A percentile compares a stretch with the other conserved stretches of the same genome.
Evolutionary conservation across 768 basidiomycete genomes (phyloP).

Genomic region (Tephrocybe rancida): DNA sequence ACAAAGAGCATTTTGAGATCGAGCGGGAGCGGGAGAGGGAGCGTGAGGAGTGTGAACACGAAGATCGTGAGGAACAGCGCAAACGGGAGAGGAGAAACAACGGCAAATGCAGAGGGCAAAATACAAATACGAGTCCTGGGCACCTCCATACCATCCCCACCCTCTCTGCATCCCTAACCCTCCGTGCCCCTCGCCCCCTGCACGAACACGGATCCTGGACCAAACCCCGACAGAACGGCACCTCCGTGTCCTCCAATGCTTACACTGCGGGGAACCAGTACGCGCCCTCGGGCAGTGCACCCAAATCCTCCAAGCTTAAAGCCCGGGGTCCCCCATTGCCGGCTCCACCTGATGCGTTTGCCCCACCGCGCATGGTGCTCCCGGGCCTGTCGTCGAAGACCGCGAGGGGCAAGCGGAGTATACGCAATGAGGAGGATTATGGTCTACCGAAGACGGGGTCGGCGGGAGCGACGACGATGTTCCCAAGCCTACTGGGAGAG

Average conservation of each 20-base stretch:
- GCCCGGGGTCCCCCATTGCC: background rate
- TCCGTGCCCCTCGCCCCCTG: slow-evolving; percentile 5
- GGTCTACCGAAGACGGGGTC: slow-evolving; percentile 4
- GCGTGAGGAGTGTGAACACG: background rate
- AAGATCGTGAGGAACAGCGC: background rate
- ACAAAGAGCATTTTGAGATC: too few species aligned
- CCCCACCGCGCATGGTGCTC: background rate
- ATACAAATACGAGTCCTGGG: slow-evolving; percentile 2
- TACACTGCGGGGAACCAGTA: background rate
- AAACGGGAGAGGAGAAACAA: background rate
- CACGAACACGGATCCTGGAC: background rate
- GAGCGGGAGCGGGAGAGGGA: background rate
- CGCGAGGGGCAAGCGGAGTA: background rate
- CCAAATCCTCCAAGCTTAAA: background rate
- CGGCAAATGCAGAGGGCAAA: background rate
- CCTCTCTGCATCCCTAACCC: slow-evolving; percentile 1
- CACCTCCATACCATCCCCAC: slow-evolving; percentile 3
- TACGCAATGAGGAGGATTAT: background rate
- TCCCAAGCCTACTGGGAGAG: too few species aligned
- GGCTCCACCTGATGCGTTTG: background rate
- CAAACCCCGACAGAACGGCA: background rate
- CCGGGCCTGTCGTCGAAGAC: background rate
- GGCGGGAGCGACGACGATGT: slow-evolving; percentile 6
- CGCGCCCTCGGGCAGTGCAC: background rate
- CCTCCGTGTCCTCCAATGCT: background rate